Evolutionary conservation across 2,329 filamentous ascomycete genomes (phyloP), one percentile per base, ranked within the genome.

Genomic region (Orbilia brochopaga): DNA sequence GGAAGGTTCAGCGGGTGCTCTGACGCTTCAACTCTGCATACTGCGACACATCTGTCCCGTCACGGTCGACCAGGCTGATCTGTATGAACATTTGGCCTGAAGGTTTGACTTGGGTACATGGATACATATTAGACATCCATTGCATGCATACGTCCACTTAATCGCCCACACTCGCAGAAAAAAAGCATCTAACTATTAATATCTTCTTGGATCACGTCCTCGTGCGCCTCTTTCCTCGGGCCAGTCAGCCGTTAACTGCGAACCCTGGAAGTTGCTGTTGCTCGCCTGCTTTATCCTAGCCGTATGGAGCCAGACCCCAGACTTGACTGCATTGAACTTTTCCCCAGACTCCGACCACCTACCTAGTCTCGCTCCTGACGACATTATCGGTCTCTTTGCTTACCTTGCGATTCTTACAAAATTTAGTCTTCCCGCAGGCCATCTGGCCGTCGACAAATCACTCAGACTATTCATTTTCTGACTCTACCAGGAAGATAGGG

Each of bases 271-370:
- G 60, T 55, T 65, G 54, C 48, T 65, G 55, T 72, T 72, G 55
- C 67, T 72, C 67, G 67, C 67, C 62, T 72, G 61, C 66, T 72
- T 72, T 63, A 72, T 64, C 67, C 67, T 72, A 72, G 67, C 60
- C 67, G 64, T 65, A 65, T 65, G 67, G 60, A 72, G 67, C 60
- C 67, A 72, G 65, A 72, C 67, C 67, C 67, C 67, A 72, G 67
- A 65, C 55, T 72, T 65, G 67, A 65, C 42, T 52, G 67, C 67
- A 72, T 72, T 72, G 67, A 61, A 65, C 67, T 72, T 21, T 72
- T 72, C 67, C 67, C 67, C 67, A 72, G 66, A 72, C 50, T 61
- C 67, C 67, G 67, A 72, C 60, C 57, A 64, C 55, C 60, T 72
- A 44, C 40, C 40, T 44, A 44, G 40, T 44, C 55, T 59, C 60